Conservation (phyloP, 2,329 filamentous ascomycete species). For the Pleomassaria siparia region DNA sequence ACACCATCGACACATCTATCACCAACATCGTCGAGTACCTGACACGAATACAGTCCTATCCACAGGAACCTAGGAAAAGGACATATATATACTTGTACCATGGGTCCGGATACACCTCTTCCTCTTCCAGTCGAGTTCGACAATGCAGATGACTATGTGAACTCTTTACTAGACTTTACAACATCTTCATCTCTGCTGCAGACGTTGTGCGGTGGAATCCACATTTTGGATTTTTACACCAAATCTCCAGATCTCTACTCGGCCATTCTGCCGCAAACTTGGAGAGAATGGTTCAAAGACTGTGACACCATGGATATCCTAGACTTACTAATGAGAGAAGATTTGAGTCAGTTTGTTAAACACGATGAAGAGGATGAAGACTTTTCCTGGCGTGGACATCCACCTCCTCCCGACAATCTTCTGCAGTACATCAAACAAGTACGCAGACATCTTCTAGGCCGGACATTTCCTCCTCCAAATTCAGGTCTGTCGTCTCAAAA, state of each 20-base stretch:
- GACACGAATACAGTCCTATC: no score
- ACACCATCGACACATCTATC: neutral
- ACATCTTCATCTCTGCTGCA: conserved; percentile 75
- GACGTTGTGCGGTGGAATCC: conserved; percentile 92
- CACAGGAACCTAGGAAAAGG: no score
- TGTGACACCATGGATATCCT: conserved; percentile 75
- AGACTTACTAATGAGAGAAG: conserved; percentile 77
- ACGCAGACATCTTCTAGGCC: conserved; percentile 66
- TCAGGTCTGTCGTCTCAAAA: conserved; percentile 41
- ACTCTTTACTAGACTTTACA: conserved; percentile 74
- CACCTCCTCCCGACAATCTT: conserved; percentile 57
- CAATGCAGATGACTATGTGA: conserved; percentile 74
- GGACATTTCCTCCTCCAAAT: conserved; percentile 55
- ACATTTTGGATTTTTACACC: conserved; percentile 95
- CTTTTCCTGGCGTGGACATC: conserved; percentile 46
- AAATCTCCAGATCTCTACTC: conserved; percentile 80
- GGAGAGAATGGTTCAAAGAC: conserved; percentile 75
- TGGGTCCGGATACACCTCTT: conserved; percentile 57
- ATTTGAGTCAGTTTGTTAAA: conserved; percentile 54
- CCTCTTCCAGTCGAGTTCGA: conserved; percentile 72
- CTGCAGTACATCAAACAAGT: conserved; percentile 72
- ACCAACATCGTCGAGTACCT: no score
- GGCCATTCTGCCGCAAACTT: conserved; percentile 72
- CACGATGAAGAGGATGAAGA: conserved; percentile 5
- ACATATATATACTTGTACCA: no score